Conservation (phyloP, 2,329 filamentous ascomycete genomes). For the Keithomyces neogunnii region DNA sequence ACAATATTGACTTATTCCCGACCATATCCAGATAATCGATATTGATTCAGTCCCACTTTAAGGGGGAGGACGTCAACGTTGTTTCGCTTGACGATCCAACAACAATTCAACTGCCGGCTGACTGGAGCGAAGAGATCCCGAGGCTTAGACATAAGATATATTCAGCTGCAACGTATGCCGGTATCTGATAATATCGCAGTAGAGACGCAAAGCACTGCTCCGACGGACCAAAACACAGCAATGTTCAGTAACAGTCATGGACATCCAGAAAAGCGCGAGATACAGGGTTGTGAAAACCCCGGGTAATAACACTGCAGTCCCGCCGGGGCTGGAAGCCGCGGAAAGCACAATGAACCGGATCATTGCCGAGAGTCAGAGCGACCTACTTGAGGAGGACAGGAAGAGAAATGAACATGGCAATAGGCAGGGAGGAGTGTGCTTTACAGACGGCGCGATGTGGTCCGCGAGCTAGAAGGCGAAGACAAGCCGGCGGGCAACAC, state of each 20-base stretch:
- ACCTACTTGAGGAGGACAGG: neutral
- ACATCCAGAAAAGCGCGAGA: neutral
- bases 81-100: neutral
- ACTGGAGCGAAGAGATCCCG: neutral
- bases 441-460: neutral
- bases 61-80: neutral
- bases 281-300: neutral
- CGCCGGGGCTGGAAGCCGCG: neutral
- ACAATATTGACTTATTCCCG: too few species aligned
- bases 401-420: neutral
- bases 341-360: neutral
- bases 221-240: neutral
- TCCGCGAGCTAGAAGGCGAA: neutral
- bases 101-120: neutral
- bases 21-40: too few species aligned
- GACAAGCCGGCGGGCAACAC: neutral
- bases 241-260: neutral
- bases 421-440: neutral
- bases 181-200: neutral
- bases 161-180: neutral
- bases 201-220: neutral
- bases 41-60: too few species aligned
- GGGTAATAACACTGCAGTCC: neutral
- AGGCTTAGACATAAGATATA: neutral
- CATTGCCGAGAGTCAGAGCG: neutral